A percentile compares a stretch with the other conserved stretches of the same genome.
These are phyloP conservation scores for Claviceps pazoutovae DNA, from an alignment of 2,329 filamentous ascomycete species.

Conservation along the genomic window DNA sequence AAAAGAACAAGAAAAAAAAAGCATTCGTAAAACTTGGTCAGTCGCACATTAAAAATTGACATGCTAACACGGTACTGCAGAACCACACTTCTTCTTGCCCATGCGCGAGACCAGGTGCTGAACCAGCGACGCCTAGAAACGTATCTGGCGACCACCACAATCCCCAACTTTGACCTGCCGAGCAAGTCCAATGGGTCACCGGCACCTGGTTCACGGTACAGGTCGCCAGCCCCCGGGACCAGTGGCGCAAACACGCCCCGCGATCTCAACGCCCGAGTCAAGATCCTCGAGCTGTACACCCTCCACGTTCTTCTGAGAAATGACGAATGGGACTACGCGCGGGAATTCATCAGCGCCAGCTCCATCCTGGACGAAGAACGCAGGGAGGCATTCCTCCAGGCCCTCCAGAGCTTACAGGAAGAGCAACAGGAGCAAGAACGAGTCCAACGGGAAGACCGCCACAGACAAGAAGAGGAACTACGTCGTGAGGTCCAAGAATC, in stretches of 20 bases:
- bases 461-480: constrained; percentile 42
- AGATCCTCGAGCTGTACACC: constrained; percentile 89
- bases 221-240: constrained; percentile 32
- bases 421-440: constrained; percentile 64
- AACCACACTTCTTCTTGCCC: constrained; percentile 79
- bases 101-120: constrained; percentile 66
- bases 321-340: constrained; percentile 89
- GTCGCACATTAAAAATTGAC: not conserved
- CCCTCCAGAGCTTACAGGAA: constrained; percentile 69
- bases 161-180: constrained; percentile 59
- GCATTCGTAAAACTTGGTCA: not conserved
- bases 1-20: not conserved
- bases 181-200: constrained; percentile 42
- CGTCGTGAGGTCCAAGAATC: constrained; percentile 44
- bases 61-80: constrained; percentile 28
- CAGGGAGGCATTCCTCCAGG: constrained; percentile 76
- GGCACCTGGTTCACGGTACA: constrained; percentile 25
- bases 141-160: constrained; percentile 66
- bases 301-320: constrained; percentile 89
- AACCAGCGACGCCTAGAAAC: constrained; percentile 83
- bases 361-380: constrained; percentile 85
- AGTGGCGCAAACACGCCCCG: constrained; percentile 69
- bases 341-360: constrained; percentile 76
- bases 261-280: constrained; percentile 71
- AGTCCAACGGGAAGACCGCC: constrained; percentile 44